These are phyloP conservation scores for Zarea fungicola DNA, from an alignment of 2,329 filamentous ascomycete genomes.

Conservation along the genomic window DNA sequence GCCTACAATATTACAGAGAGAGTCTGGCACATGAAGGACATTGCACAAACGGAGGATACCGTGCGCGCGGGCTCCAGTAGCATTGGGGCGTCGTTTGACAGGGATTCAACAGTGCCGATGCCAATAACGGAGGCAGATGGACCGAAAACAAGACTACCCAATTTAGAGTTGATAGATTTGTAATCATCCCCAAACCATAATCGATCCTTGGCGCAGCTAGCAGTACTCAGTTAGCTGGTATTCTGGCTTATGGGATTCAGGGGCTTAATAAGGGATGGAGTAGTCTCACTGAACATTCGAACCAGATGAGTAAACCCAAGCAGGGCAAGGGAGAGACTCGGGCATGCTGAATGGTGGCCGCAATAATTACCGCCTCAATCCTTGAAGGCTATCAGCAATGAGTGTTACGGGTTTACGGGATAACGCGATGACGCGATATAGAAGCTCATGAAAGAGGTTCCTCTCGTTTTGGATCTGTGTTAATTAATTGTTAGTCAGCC, in stretches of 20 bases:
- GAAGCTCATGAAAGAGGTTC: too few species aligned
- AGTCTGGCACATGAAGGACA: conserved; percentile 2
- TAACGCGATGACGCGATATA: too few species aligned
- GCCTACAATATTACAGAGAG: conserved; percentile 2
- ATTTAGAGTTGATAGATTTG: conserved; percentile 5
- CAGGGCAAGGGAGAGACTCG: conserved; percentile 1
- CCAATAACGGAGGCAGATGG: not conserved
- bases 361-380: too few species aligned
- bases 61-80: conserved; percentile 5
- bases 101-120: conserved; percentile 11
- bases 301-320: conserved; percentile 10
- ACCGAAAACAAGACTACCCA: not conserved
- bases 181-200: conserved; percentile 14
- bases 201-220: conserved; percentile 13
- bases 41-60: conserved; percentile 3
- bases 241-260: not conserved
- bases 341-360: not conserved
- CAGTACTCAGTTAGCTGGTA: not conserved
- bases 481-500: too few species aligned
- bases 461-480: too few species aligned
- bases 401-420: too few species aligned
- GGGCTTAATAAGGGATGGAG: not conserved
- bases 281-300: conserved; percentile 13
- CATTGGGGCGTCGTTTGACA: conserved; percentile 8
- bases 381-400: too few species aligned